Evolutionary conservation across 129 eudicot genomes (phyloP).

Genomic region (Chrysanthemum lavandulifolium): DNA sequence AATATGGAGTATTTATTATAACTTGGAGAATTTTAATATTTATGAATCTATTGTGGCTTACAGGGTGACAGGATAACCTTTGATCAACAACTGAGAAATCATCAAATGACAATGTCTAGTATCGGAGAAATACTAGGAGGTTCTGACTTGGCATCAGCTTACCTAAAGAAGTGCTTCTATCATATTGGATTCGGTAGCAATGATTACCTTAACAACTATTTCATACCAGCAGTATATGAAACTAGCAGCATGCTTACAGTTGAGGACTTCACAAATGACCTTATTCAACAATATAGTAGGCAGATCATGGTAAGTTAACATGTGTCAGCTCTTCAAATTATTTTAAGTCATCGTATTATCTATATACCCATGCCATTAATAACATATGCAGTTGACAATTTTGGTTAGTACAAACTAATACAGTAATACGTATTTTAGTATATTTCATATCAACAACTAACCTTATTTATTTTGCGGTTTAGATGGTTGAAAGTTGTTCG

Average conservation of each 20-base stretch:
- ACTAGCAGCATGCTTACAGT: conserved; percentile 33
- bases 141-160: conserved; percentile 21
- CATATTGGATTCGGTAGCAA: conserved; percentile 44
- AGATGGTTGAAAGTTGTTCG: too few species aligned
- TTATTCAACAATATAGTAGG: conserved; percentile 27
- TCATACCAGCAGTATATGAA: conserved; percentile 32
- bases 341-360: too few species aligned
- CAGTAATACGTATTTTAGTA: too few species aligned
- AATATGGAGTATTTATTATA: background rate
- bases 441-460: too few species aligned
- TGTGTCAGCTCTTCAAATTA: background rate
- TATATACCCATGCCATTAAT: too few species aligned
- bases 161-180: conserved; percentile 43
- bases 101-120: conserved; percentile 27
- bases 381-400: too few species aligned
- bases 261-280: conserved; percentile 30
- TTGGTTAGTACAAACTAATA: too few species aligned
- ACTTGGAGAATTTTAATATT: background rate
- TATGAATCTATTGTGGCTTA: background rate
- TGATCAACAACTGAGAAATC: conserved; percentile 36
- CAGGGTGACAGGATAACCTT: conserved; percentile 51
- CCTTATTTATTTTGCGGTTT: too few species aligned
- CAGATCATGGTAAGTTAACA: conserved; percentile 33
- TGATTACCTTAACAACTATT: conserved; percentile 56
- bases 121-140: conserved; percentile 22